Evolutionary conservation across 1,284 basidiomycete species (phyloP).

Genomic region (Coniferiporia weirii): DNA sequence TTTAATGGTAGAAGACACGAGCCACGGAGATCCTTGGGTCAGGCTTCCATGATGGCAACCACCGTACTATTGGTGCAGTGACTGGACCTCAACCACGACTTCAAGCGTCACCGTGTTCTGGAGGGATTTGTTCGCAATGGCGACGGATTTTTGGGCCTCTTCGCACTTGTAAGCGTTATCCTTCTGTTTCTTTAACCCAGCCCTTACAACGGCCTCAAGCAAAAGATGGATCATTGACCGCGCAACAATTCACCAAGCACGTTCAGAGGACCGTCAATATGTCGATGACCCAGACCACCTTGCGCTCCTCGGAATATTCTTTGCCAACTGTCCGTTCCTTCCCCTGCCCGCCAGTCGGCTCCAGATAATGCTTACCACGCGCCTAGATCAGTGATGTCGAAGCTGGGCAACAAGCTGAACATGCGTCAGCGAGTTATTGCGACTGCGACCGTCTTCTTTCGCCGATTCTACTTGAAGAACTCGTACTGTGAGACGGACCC

Average conservation of each 20-base stretch:
- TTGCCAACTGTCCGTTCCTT: conserved; percentile 64
- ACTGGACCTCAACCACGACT: no score
- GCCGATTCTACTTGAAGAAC: conserved; percentile 93
- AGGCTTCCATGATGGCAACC: no score
- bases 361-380: neutral
- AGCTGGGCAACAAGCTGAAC: conserved; percentile 79
- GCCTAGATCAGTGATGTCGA: conserved; percentile 63
- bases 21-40: no score
- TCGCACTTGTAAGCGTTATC: conserved; percentile 32
- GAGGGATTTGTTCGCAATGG: conserved; percentile 24
- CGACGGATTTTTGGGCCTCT: conserved; percentile 39
- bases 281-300: conserved; percentile 70
- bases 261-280: conserved; percentile 70
- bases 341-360: neutral
- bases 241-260: conserved; percentile 65
- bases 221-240: conserved; percentile 87
- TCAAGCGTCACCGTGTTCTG: no score
- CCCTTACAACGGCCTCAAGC: conserved; percentile 33
- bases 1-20: no score
- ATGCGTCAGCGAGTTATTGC: conserved; percentile 89
- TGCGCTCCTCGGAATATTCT: conserved; percentile 79
- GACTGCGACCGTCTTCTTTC: conserved; percentile 91
- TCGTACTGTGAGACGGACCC: conserved; percentile 92
- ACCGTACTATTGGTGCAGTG: no score
- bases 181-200: neutral